A percentile compares a stretch with the other conserved stretches of the same genome.
phyloP scores from a whole-genome alignment of 495 filamentous ascomycete genomes.

The Aspergillus cavernicola region DNA sequence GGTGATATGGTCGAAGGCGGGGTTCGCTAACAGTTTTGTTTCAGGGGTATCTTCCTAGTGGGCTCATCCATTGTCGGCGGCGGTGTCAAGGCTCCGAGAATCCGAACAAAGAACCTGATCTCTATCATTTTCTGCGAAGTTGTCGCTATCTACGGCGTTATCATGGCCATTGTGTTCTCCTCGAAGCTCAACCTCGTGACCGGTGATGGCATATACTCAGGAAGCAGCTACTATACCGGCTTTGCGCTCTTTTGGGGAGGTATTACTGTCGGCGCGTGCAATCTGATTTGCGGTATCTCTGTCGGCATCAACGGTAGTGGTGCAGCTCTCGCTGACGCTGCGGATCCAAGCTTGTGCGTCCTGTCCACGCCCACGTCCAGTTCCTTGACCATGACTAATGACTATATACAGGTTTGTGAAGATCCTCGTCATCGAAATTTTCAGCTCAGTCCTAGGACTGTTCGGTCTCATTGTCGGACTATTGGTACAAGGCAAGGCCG shows the following conservation, averaged over 20 bases:
- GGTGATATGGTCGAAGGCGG: no score
- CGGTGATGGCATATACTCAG: constrained; percentile 53
- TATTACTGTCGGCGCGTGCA: constrained; percentile 89
- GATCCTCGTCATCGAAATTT: constrained; percentile 98
- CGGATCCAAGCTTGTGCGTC: constrained; percentile 82
- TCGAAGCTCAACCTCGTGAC: constrained; percentile 65
- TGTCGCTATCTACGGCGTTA: constrained; percentile 99
- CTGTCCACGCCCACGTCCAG: background rate
- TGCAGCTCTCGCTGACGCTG: constrained; percentile 92
- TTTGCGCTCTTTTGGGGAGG: constrained; percentile 96
- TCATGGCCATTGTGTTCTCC: constrained; percentile 98
- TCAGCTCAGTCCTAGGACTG: constrained; percentile 96
- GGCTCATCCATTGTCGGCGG: constrained; percentile 98
- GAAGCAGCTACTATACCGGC: constrained; percentile 85
- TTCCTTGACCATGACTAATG: constrained; percentile 8
- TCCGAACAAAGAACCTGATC: constrained; percentile 98
- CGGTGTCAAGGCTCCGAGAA: constrained; percentile 91
- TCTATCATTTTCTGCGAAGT: constrained; percentile 99
- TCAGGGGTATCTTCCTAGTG: constrained; percentile 97
- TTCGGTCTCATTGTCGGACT: constrained; percentile 96
- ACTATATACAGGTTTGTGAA: constrained; percentile 83
- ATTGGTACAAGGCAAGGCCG: constrained; percentile 76
- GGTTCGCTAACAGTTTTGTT: constrained; percentile 12
- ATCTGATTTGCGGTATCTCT: constrained; percentile 91
- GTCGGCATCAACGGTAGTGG: constrained; percentile 98